Conservation (phyloP, 306 rosid species). For the Sesbania bispinosa region DNA sequence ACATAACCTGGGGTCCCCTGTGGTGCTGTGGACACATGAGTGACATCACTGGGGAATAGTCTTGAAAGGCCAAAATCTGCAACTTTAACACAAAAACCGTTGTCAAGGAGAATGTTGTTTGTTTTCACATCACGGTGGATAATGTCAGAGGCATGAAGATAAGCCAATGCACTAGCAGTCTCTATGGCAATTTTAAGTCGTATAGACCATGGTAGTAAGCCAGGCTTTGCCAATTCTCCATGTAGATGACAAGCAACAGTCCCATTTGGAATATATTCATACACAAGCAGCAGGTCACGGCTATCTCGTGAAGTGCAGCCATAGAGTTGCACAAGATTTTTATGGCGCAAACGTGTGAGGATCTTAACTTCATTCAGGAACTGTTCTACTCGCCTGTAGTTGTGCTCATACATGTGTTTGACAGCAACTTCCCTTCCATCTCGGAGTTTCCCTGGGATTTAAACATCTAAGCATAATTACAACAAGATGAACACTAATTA, state of each 20-base stretch:
- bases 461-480: conserved; percentile 15
- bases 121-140: conserved; percentile 75
- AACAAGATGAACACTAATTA: background rate
- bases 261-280: conserved; percentile 59
- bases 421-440: conserved; percentile 81
- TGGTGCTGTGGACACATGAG: background rate
- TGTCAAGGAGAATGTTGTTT: background rate
- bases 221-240: conserved; percentile 28
- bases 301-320: conserved; percentile 64
- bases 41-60: background rate
- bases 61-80: background rate
- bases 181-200: conserved; percentile 60
- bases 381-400: conserved; percentile 50
- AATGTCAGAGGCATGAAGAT: conserved; percentile 62
- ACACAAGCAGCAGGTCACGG: conserved; percentile 63
- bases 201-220: conserved; percentile 46
- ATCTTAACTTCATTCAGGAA: conserved; percentile 67
- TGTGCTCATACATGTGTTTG: conserved; percentile 53
- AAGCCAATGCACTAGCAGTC: conserved; percentile 55
- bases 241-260: conserved; percentile 70
- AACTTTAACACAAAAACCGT: background rate
- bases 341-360: conserved; percentile 57
- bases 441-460: conserved; percentile 47
- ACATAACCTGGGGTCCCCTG: background rate
- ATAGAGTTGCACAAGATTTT: conserved; percentile 58